Percentiles rank a stretch among this genome's conserved stretches.
phyloP scores from a whole-genome alignment of 768 basidiomycete species.

The Basidioascus undulatus region DNA sequence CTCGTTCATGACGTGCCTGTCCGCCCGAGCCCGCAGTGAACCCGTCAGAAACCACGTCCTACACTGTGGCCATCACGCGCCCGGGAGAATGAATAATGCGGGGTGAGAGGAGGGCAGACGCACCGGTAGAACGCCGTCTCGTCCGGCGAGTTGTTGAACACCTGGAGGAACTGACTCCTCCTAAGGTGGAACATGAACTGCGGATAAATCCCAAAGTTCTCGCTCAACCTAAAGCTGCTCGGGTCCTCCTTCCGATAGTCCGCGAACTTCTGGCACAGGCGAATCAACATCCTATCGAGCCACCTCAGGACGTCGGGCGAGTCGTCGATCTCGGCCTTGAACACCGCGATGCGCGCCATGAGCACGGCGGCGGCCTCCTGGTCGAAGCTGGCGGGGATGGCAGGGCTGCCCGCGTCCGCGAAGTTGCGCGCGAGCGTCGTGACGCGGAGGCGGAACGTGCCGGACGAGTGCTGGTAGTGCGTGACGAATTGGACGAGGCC shows the following conservation, averaged over 20 bases:
- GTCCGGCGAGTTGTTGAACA: constrained; percentile 98
- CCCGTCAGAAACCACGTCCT: too few relatives aligned
- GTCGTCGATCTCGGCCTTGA: constrained; percentile 98
- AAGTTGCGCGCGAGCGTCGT: constrained; percentile 95
- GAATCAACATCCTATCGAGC: constrained; percentile 96
- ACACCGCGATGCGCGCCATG: constrained; percentile 96
- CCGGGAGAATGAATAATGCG: background rate
- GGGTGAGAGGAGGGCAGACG: constrained; percentile 11
- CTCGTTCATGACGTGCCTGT: constrained; percentile 76
- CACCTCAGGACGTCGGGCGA: constrained; percentile 86
- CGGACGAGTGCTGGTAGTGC: constrained; percentile 90
- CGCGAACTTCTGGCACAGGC: constrained; percentile 96
- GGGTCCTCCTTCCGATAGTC: constrained; percentile 97
- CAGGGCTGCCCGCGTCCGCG: constrained; percentile 86
- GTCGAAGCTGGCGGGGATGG: constrained; percentile 81
- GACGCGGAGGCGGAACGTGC: constrained; percentile 85
- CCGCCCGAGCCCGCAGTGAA: too few relatives aligned
- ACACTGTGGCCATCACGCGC: too few relatives aligned
- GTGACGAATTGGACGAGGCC: constrained; percentile 96
- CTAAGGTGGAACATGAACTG: constrained; percentile 99
- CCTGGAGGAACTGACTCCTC: constrained; percentile 92
- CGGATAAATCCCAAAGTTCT: constrained; percentile 96
- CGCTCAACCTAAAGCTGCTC: constrained; percentile 66
- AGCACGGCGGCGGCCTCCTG: constrained; percentile 93
- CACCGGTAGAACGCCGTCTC: constrained; percentile 96